Evolutionary conservation across 176 grass and related monocot genomes (phyloP), one percentile per base, ranked within the genome.

Genomic region (Aechmea fasciata): DNA sequence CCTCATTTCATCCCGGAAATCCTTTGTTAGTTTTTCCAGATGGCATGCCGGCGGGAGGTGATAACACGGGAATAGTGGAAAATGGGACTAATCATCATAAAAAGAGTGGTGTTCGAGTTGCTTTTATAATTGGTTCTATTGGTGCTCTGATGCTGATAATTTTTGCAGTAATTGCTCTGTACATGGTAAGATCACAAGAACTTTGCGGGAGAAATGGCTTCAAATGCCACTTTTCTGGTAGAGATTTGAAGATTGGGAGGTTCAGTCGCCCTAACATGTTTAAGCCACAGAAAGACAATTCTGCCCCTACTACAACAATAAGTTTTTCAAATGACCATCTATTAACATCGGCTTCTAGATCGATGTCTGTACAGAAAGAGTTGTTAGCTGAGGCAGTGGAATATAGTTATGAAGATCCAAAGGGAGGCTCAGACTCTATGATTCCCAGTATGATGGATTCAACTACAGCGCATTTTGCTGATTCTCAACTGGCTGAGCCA

Each of bases 251-350:
- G 74, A 49, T 83, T 14, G 89, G 89, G 57, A 90, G 77, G 77
- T 75, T 88, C 70, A 84, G 76, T 73, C 73, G 69, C 47, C 73
- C 67, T 53, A 87, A 77, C 53, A 29, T 83, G 1, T 90, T 97
- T 57, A 85, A 85, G 72, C 67, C 71, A 13, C 80, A 73, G 49
- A 93, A 89, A 79, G 87, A 93, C 64, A 76, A 82, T 88, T 85
- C 91, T 65, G 75, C 83, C 72, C 87, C 81, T 80, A 7, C 33
- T 41, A 82, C 78, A 51, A 86, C 85, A 77, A 90, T 85, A 69
- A 96, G 83, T 75, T 91, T 96, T 76, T 96, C 88, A 65, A 96
- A 96, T 77, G 92, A 96, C 23, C 85, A 88, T 87, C 73, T 96
- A 18, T 70, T 96, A 76, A 87, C 65, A 15, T 47, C 86, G 50